Evolutionary conservation across 2,329 filamentous ascomycete genomes (phyloP).

Genomic region (Rachicladosporium sp.): DNA sequence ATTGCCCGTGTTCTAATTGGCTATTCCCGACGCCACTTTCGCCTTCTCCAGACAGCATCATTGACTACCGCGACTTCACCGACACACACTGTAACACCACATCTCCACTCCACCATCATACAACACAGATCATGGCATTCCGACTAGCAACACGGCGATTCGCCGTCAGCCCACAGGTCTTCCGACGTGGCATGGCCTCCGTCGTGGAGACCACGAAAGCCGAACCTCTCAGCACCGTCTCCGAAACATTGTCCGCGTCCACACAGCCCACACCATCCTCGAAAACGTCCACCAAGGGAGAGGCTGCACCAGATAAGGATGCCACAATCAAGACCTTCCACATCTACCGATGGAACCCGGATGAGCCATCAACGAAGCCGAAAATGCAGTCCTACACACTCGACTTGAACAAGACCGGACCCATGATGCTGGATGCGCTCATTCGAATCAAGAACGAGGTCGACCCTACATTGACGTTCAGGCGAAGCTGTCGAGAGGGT

Average conservation of each 20-base stretch:
- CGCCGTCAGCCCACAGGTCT: conserved; percentile 18
- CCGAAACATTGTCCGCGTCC: conserved; percentile 21
- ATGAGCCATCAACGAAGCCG: conserved; percentile 83
- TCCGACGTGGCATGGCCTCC: conserved; percentile 25
- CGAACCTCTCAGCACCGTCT: conserved; percentile 19
- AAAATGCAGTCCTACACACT: conserved; percentile 89
- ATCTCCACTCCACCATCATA: conserved; percentile 10
- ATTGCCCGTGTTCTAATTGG: too few relatives aligned
- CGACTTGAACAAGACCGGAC: conserved; percentile 96
- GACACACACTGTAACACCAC: too few relatives aligned
- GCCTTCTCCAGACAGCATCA: too few relatives aligned
- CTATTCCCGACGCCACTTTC: too few relatives aligned
- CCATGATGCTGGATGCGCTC: conserved; percentile 94
- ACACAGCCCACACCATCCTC: conserved; percentile 30
- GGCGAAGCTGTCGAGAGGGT: conserved; percentile 90
- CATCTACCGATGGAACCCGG: conserved; percentile 98
- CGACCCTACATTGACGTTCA: conserved; percentile 91
- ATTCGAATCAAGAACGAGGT: conserved; percentile 99
- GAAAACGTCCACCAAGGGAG: conserved; percentile 48
- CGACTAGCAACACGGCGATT: conserved; percentile 25
- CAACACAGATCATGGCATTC: conserved; percentile 21
- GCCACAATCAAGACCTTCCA: conserved; percentile 83
- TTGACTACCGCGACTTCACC: too few relatives aligned
- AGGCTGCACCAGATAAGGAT: conserved; percentile 45
- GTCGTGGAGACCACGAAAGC: conserved; percentile 22